Evolutionary conservation across 805 yeast genomes (phyloP), one percentile per base, ranked within the genome.

Genomic region (Yarrowia sp.): DNA sequence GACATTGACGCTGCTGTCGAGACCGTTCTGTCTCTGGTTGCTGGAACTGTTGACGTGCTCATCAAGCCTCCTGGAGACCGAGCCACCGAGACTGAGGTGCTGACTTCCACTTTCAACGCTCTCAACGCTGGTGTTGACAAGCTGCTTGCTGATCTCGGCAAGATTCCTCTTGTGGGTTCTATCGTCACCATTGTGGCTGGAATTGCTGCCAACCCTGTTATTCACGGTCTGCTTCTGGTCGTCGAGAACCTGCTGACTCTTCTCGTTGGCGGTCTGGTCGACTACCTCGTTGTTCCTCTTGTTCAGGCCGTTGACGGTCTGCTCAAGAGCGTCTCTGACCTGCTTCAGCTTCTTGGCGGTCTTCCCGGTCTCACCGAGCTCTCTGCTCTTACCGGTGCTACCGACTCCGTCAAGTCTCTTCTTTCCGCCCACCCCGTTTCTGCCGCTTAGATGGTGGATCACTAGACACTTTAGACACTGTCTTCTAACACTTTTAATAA

Each of bases 351-450:
- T 9, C 41, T 58, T 12, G 63, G 63, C 28, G 51, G 21, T 22
- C 51, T 43, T 16, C 63, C 63, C 51, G 51, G 40, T 11, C 41
- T 41, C n/a, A 1, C 40, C 33, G 40, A 40, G 16, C 48, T 43
- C 11, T 92, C 71, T 73, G n/a, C 72, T 70, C 19, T 24, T 19
- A 24, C 56, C 64, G 22, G 65, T 40, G 62, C 68, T 62, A 32
- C 61, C 19, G 28, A 28, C 35, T 36, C 61, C 10, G 35, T 54
- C 46, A 36, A 54, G 61, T 33, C 61, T 54, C 19, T 54, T 12
- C 46, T 38, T 19, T 36, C 61, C 7, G 61, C 46, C 26, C 44
- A 54, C 46, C 61, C 61, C 22, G 44, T 38, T 11, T 54, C 56
- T 21, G 38, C 28, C 8, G 30, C 30, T 14, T 49, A 44, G 26